phyloP scores from a whole-genome alignment of 768 basidiomycete genomes.

The Nidula microcarpa region DNA sequence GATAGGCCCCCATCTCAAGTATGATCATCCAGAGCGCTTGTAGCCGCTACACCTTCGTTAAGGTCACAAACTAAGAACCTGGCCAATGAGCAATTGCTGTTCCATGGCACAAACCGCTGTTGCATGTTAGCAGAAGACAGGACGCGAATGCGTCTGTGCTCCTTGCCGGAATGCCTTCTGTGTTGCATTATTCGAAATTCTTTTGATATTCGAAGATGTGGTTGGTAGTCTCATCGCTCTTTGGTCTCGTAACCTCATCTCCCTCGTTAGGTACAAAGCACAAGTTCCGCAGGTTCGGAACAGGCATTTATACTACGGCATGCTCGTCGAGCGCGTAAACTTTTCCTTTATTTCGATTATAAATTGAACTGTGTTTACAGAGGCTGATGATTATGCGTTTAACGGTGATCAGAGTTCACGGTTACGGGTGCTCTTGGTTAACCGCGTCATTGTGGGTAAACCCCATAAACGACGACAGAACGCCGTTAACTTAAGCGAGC shows the following conservation, averaged over 20 bases:
- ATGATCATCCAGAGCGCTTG: conserved; percentile 19
- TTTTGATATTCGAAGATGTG: conserved; percentile 58
- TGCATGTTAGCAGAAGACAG: conserved; percentile 56
- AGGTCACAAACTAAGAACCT: conserved; percentile 16
- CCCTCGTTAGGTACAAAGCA: conserved; percentile 43
- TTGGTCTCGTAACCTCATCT: background rate
- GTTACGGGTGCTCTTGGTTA: conserved; percentile 51
- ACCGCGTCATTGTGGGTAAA: conserved; percentile 63
- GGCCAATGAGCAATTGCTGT: conserved; percentile 56
- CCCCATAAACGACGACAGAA: conserved; percentile 48
- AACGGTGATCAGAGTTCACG: conserved; percentile 37
- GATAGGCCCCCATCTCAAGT: too few species aligned
- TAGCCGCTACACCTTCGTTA: conserved; percentile 17
- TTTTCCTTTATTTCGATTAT: conserved; percentile 1
- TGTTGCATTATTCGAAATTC: conserved; percentile 57
- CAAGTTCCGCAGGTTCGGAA: conserved; percentile 65
- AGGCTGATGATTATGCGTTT: conserved; percentile 62
- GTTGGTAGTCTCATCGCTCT: conserved; percentile 23
- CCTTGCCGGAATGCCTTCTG: conserved; percentile 45
- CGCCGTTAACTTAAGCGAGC: conserved; percentile 40
- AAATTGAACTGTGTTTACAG: conserved; percentile 21
- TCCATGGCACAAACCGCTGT: conserved; percentile 63
- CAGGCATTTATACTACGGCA: conserved; percentile 62
- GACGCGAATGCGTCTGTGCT: conserved; percentile 44
- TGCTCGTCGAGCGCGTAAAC: conserved; percentile 57